Evolutionary conservation across 108 stramenopile genomes (phyloP).

Genomic region (Fragilaria crotonensis): DNA sequence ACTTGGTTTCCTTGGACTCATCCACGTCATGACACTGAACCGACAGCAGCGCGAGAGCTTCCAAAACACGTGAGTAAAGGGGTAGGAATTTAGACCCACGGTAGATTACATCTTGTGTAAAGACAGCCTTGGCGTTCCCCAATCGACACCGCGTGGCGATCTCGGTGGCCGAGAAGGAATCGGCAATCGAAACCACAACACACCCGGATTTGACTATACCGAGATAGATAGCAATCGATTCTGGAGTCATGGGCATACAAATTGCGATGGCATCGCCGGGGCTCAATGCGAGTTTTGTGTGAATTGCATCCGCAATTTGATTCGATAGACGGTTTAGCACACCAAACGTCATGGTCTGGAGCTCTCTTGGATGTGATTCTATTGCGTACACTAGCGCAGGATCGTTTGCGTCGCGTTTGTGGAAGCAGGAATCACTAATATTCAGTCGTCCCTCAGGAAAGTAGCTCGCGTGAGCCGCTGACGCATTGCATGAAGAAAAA

Average conservation of each 20-base stretch:
- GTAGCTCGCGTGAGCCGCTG: slow-evolving; percentile 15
- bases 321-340: slow-evolving; percentile 16
- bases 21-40: too few species aligned
- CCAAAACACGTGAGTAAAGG: slow-evolving; percentile 18
- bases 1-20: too few species aligned
- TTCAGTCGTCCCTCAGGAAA: slow-evolving; percentile 27
- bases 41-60: slow-evolving; percentile 4
- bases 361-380: slow-evolving; percentile 14
- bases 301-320: slow-evolving; percentile 26
- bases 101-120: slow-evolving; percentile 32
- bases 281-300: slow-evolving; percentile 5
- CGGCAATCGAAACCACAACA: slow-evolving; percentile 27
- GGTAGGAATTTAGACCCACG: slow-evolving; percentile 25
- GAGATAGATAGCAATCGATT: slow-evolving; percentile 27
- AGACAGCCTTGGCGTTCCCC: slow-evolving; percentile 26
- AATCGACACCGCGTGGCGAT: slow-evolving; percentile 30
- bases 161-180: slow-evolving; percentile 23
- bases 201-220: slow-evolving; percentile 29
- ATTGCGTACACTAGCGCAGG: slow-evolving; percentile 20
- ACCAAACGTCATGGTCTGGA: slow-evolving; percentile 8
- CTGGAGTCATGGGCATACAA: slow-evolving; percentile 41
- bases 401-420: slow-evolving; percentile 10
- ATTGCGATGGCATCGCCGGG: slow-evolving; percentile 23
- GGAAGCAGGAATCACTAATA: slow-evolving; percentile 28
- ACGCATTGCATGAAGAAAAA: background rate